Percentiles rank a stretch among this genome's conserved stretches.
Evolutionary conservation across 139 green algal genomes (phyloP).

Genomic region (Volvox reticuliferus): DNA sequence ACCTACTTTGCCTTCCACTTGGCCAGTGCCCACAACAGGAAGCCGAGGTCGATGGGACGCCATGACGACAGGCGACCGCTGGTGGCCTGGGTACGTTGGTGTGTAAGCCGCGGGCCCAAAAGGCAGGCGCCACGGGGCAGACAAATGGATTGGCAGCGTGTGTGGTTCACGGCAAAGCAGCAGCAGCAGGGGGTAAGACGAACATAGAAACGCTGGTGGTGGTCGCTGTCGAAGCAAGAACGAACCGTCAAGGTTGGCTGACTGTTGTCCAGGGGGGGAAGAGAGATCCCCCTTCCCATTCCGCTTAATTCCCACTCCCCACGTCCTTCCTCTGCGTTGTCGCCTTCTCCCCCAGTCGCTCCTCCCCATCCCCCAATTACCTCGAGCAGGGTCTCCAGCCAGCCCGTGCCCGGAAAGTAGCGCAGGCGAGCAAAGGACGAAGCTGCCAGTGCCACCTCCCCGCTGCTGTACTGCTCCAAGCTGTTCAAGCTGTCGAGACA

Average conservation of each 20-base stretch:
- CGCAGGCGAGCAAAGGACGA: slow-evolving; percentile 10
- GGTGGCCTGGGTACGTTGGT: neutral
- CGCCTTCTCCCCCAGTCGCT: neutral
- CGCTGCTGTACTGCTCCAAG: slow-evolving; percentile 27
- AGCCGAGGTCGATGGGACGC: slow-evolving; percentile 18
- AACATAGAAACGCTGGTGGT: too few species aligned
- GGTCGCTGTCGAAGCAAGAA: too few species aligned
- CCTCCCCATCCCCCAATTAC: neutral
- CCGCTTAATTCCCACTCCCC: neutral
- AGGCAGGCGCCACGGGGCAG: too few species aligned
- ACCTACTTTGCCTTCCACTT: slow-evolving; percentile 22
- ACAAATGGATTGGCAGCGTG: too few species aligned
- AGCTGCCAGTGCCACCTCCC: slow-evolving; percentile 33
- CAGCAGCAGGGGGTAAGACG: too few species aligned
- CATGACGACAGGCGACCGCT: neutral
- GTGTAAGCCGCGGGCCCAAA: too few species aligned
- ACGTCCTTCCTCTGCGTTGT: neutral
- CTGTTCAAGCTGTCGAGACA: slow-evolving; percentile 8
- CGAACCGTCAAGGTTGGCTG: too few species aligned
- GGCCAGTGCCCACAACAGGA: slow-evolving; percentile 22
- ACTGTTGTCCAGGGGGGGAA: too few species aligned
- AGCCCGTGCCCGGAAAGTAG: slow-evolving; percentile 29
- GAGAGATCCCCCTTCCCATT: neutral
- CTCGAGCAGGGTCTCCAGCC: slow-evolving; percentile 33
- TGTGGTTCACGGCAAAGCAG: too few species aligned